Evolutionary conservation across 2,329 filamentous ascomycete genomes (phyloP).

Genomic region (Diaporthe aspalathi): DNA sequence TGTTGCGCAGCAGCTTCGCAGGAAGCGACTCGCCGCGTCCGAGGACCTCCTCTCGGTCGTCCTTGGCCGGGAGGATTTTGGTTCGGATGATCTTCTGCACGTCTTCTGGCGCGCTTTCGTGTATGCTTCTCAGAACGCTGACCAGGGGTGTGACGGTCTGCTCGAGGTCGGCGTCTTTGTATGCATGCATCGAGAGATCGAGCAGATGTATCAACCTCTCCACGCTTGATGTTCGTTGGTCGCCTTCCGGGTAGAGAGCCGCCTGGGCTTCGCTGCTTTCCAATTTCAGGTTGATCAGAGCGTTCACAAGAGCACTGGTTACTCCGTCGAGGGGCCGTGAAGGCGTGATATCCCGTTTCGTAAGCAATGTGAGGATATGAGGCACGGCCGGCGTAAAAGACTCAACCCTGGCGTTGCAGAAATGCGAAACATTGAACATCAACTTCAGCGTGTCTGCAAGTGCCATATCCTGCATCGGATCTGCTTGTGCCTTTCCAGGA

Average conservation of each 20-base stretch:
- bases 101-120: slow-evolving; percentile 73
- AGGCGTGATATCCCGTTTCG: slow-evolving; percentile 65
- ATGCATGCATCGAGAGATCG: slow-evolving; percentile 71
- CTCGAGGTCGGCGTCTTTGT: slow-evolving; percentile 79
- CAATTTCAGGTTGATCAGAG: slow-evolving; percentile 82
- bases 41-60: slow-evolving; percentile 81
- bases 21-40: slow-evolving; percentile 80
- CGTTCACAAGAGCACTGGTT: slow-evolving; percentile 79
- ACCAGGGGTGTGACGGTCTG: slow-evolving; percentile 76
- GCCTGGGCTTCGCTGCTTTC: slow-evolving; percentile 62
- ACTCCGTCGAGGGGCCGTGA: slow-evolving; percentile 78
- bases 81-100: slow-evolving; percentile 72
- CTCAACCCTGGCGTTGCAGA: slow-evolving; percentile 70
- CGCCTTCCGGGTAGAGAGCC: slow-evolving; percentile 74
- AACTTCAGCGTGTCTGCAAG: slow-evolving; percentile 87
- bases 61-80: slow-evolving; percentile 78
- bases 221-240: slow-evolving; percentile 66
- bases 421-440: slow-evolving; percentile 87
- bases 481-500: slow-evolving; percentile 47
- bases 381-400: slow-evolving; percentile 76
- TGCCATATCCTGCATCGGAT: slow-evolving; percentile 81
- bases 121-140: slow-evolving; percentile 78
- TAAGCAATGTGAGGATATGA: slow-evolving; percentile 77
- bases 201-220: slow-evolving; percentile 78
- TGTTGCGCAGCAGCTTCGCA: slow-evolving; percentile 80